Conservation (phyloP, 1,284 basidiomycete species). For the Trametes pubescens region DNA sequence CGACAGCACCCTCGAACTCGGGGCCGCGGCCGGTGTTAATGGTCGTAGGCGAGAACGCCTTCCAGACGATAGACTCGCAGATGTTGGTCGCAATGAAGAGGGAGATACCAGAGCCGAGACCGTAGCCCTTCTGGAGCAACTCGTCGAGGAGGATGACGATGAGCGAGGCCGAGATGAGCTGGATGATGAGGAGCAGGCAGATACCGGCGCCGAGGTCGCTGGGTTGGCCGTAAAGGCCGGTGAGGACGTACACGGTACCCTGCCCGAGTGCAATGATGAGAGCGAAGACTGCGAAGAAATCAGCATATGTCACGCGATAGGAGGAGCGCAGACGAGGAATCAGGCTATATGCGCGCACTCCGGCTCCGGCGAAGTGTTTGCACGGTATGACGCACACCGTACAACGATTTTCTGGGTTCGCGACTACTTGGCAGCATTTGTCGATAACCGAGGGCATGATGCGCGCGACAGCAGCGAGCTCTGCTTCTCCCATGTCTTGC, state of each 20-base stretch:
- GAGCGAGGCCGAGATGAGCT: constrained; percentile 92
- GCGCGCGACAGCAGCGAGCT: too few species aligned
- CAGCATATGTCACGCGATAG: constrained; percentile 8
- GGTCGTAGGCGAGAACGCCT: constrained; percentile 98
- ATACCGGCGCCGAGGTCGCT: constrained; percentile 96
- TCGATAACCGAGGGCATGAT: too few species aligned
- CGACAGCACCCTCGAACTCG: constrained; percentile 97
- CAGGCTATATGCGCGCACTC: neutral
- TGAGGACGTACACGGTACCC: constrained; percentile 96
- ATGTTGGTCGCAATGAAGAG: constrained; percentile 99
- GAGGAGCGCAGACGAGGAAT: neutral
- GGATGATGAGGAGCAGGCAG: constrained; percentile 94
- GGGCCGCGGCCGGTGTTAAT: constrained; percentile 98
- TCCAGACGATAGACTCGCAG: constrained; percentile 99
- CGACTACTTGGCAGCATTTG: too few species aligned
- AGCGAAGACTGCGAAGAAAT: constrained; percentile 79
- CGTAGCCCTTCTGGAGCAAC: constrained; percentile 98
- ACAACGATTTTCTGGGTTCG: too few species aligned
- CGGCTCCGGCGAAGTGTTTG: neutral
- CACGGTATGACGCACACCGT: neutral
- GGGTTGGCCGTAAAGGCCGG: constrained; percentile 96
- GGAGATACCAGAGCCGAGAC: constrained; percentile 97
- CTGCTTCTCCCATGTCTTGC: too few species aligned
- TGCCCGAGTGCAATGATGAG: constrained; percentile 97
- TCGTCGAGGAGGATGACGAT: constrained; percentile 99